phyloP scores from a whole-genome alignment of 768 basidiomycete genomes.

The Heimioporus sp. region DNA sequence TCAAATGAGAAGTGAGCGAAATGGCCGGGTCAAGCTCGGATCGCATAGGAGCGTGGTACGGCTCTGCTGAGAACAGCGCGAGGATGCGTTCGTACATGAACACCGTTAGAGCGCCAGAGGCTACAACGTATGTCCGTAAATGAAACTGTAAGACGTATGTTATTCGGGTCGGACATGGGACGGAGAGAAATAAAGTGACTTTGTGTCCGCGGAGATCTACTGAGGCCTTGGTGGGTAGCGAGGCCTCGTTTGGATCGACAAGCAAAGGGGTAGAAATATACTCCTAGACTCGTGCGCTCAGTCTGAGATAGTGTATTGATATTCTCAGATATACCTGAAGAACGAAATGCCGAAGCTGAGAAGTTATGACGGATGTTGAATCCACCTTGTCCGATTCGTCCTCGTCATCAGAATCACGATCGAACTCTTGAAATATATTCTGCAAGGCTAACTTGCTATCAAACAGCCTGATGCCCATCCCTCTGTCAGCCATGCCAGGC shows the following conservation, averaged over 20 bases:
- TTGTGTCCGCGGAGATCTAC: conserved; percentile 50
- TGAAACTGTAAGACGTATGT: conserved; percentile 67
- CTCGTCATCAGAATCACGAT: conserved; percentile 53
- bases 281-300: conserved; percentile 52
- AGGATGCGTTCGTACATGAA: conserved; percentile 82
- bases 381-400: conserved; percentile 38
- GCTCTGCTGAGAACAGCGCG: conserved; percentile 80
- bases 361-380: conserved; percentile 61
- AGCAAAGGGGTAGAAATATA: conserved; percentile 80
- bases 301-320: conserved; percentile 2
- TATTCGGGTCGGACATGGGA: conserved; percentile 4
- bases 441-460: conserved; percentile 69
- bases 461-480: conserved; percentile 92
- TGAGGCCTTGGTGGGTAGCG: conserved; percentile 14
- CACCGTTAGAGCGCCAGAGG: conserved; percentile 72
- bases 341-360: conserved; percentile 93
- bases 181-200: conserved; percentile 37
- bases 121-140: conserved; percentile 83
- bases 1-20: conserved; percentile 70
- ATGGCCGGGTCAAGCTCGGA: conserved; percentile 24
- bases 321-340: conserved; percentile 63
- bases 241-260: conserved; percentile 59
- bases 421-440: conserved; percentile 79
- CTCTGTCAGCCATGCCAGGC: conserved; percentile 95
- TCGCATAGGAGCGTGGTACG: conserved; percentile 53